phyloP scores from a whole-genome alignment of 1,139 yeast species.

The Spencermartinsiella ligniputridi region DNA sequence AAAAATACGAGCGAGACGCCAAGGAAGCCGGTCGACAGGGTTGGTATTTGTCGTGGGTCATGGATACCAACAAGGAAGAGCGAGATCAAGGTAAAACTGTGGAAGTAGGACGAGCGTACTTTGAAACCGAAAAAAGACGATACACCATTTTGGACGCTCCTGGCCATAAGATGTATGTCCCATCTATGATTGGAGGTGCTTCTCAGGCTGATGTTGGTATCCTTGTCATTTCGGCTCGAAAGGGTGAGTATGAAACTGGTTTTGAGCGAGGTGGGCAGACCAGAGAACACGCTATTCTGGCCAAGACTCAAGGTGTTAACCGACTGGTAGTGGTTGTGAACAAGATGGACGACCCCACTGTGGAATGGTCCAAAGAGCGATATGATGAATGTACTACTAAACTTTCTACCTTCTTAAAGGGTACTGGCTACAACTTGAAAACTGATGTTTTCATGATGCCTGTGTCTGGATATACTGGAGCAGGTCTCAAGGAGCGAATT shows the following conservation, averaged over 20 bases:
- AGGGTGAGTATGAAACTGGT: conserved; percentile 99
- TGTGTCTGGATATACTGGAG: conserved; percentile 96
- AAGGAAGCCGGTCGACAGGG: conserved; percentile 99
- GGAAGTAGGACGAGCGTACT: conserved; percentile 96
- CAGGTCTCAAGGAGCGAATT: conserved; percentile 88
- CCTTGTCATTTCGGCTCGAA: conserved; percentile 94
- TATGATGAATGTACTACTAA: conserved; percentile 92
- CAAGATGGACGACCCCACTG: conserved; percentile 99
- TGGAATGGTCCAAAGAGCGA: conserved; percentile 91
- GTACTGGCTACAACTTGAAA: conserved; percentile 79
- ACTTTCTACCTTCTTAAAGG: conserved; percentile 71
- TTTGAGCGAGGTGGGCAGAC: conserved; percentile 99
- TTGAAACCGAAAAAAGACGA: conserved; percentile 96
- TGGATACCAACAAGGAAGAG: conserved; percentile 99
- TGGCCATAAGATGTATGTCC: conserved; percentile 97
- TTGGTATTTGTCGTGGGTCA: conserved; percentile 98
- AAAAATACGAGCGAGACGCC: conserved; percentile 96
- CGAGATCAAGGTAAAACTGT: conserved; percentile 98
- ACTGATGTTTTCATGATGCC: conserved; percentile 92
- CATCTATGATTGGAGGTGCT: conserved; percentile 99
- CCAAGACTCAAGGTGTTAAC: conserved; percentile 97
- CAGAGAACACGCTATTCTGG: conserved; percentile 95
- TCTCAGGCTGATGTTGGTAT: conserved; percentile 99
- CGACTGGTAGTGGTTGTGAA: conserved; percentile 88
- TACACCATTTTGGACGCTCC: conserved; percentile 98